Conservation (phyloP, 352 stramenopile species). For the Peronospora tabacina region DNA sequence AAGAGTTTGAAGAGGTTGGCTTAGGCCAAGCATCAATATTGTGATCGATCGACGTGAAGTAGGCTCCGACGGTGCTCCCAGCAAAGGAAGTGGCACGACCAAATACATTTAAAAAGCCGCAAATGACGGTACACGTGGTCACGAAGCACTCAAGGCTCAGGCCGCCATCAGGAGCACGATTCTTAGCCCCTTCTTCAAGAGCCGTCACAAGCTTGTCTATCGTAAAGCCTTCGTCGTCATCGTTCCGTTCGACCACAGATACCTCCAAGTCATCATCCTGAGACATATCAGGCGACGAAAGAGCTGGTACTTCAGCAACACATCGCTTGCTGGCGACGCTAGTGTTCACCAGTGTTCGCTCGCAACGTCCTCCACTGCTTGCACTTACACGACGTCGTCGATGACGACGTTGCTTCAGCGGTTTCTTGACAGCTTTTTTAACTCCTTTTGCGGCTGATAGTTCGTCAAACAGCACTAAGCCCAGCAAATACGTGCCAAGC, state of each 20-base stretch:
- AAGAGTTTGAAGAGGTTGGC: constrained; percentile 22
- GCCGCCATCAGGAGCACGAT: constrained; percentile 28
- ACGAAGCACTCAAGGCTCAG: constrained; percentile 50
- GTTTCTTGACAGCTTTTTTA: constrained; percentile 12
- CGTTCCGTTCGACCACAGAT: constrained; percentile 33
- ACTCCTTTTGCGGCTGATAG: constrained; percentile 17
- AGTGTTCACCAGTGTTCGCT: constrained; percentile 22
- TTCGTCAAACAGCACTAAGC: constrained; percentile 51
- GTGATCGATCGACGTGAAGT: constrained; percentile 60
- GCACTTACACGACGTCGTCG: constrained; percentile 14
- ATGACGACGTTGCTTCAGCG: constrained; percentile 11
- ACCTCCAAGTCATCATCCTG: constrained; percentile 58
- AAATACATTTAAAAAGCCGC: constrained; percentile 67
- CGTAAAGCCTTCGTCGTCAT: constrained; percentile 28
- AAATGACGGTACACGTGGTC: constrained; percentile 49
- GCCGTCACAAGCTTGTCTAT: constrained; percentile 45
- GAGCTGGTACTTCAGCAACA: constrained; percentile 13
- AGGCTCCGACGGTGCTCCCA: constrained; percentile 60
- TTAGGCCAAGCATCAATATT: constrained; percentile 49
- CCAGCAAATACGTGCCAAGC: constrained; percentile 40
- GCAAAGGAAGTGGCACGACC: constrained; percentile 75
- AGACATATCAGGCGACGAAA: constrained; percentile 23
- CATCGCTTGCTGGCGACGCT: constrained; percentile 11
- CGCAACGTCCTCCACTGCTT: constrained; percentile 6
- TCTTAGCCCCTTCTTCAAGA: constrained; percentile 28